A percentile compares a stretch with the other conserved stretches of the same genome.
Evolutionary conservation across 1,139 yeast species (phyloP).

Genomic region (Blastobotrys ciferrii): DNA sequence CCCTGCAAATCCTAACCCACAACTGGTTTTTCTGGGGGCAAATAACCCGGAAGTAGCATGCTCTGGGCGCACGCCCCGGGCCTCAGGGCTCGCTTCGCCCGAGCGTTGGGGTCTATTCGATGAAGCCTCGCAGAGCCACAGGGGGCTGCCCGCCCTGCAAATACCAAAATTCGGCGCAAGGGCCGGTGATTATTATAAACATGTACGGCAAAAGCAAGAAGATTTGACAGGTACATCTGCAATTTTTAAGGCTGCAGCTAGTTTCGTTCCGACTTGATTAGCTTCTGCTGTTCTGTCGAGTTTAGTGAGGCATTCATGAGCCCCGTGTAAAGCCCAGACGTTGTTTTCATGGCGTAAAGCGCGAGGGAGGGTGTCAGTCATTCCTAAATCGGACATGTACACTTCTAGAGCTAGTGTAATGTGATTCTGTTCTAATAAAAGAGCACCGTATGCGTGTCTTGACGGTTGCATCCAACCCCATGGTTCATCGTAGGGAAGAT

Average conservation of each 20-base stretch:
- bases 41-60: no score
- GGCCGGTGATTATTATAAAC: no score
- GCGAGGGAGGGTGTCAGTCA: conserved; percentile 1
- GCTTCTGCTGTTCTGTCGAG: conserved; percentile 7
- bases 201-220: conserved; percentile 2
- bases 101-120: no score
- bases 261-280: background rate
- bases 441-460: conserved; percentile 11
- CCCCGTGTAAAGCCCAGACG: conserved; percentile 12
- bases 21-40: no score
- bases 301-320: conserved; percentile 6
- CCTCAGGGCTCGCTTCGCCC: no score
- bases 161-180: no score
- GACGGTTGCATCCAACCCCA: conserved; percentile 15
- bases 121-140: no score
- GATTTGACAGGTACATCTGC: conserved; percentile 10
- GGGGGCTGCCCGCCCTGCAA: background rate
- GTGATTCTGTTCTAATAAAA: conserved; percentile 8
- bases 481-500: conserved; percentile 10
- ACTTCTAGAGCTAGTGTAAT: conserved; percentile 7
- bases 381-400: conserved; percentile 9
- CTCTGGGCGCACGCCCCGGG: no score
- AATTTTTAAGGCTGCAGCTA: background rate
- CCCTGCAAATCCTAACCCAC: no score
- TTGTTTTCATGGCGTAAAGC: conserved; percentile 11